Evolutionary conservation across 2,329 filamentous ascomycete species (phyloP).

Genomic region (Calonectria hawksworthii): DNA sequence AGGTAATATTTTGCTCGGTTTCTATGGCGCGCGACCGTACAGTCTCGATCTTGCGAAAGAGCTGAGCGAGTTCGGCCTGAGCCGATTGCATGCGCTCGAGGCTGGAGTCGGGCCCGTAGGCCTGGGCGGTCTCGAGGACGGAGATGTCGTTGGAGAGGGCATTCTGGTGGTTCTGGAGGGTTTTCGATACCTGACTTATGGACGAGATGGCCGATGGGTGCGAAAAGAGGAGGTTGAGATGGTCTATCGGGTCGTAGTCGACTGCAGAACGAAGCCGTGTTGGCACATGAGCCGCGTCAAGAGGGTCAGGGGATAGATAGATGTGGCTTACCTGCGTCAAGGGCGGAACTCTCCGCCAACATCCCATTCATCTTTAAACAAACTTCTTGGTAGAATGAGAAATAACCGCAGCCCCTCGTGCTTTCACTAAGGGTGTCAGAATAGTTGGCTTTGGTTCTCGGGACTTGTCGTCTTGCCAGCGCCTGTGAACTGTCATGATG

Average conservation of each 20-base stretch:
- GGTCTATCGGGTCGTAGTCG: conserved; percentile 92
- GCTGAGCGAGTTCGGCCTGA: conserved; percentile 87
- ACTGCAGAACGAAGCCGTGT: conserved; percentile 51
- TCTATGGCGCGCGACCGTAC: conserved; percentile 90
- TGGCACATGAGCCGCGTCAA: conserved; percentile 38
- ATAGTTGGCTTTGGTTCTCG: conserved; percentile 3
- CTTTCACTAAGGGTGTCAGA: conserved; percentile 19
- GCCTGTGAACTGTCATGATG: conserved; percentile 48
- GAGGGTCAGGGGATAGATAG: conserved; percentile 19
- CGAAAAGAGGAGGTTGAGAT: conserved; percentile 94
- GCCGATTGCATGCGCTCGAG: conserved; percentile 93
- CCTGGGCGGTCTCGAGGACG: conserved; percentile 81
- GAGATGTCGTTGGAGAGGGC: conserved; percentile 85
- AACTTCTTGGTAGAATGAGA: neutral
- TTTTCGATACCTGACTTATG: conserved; percentile 79
- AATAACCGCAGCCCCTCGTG: conserved; percentile 1
- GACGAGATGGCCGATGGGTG: conserved; percentile 88
- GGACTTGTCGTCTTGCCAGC: conserved; percentile 33
- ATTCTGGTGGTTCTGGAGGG: conserved; percentile 83
- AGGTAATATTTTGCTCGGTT: conserved; percentile 95
- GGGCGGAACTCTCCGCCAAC: conserved; percentile 52
- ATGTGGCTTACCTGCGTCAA: conserved; percentile 59
- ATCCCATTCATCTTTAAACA: conserved; percentile 57
- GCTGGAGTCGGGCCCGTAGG: conserved; percentile 87
- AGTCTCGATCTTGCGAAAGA: conserved; percentile 95